A percentile compares a stretch with the other conserved stretches of the same genome.
Conservation (phyloP, 176 grass and related monocot species). For the Rhynchospora breviuscula region DNA sequence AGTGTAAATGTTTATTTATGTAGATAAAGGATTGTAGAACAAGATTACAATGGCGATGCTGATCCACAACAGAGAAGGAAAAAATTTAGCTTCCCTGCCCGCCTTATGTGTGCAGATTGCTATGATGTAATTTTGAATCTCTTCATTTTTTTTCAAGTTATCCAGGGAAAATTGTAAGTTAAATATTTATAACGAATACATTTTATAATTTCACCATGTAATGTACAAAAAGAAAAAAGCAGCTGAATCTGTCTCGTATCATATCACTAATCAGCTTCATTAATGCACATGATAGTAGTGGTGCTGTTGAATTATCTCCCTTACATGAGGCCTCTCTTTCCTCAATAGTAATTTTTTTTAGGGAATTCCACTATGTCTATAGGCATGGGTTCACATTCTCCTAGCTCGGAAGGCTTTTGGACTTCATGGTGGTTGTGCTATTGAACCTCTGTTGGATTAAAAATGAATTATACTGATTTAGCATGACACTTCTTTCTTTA, state of each 20-base stretch:
- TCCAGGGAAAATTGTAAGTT: neutral
- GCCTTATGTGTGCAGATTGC: constrained; percentile 95
- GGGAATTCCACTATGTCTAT: neutral
- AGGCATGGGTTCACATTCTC: neutral
- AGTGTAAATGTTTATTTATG: neutral
- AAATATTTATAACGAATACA: neutral
- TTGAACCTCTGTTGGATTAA: neutral
- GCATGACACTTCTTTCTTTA: neutral
- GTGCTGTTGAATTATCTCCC: neutral
- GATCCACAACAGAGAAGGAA: constrained; percentile 78
- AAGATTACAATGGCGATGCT: constrained; percentile 77
- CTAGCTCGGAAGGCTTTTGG: neutral
- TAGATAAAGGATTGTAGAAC: constrained; percentile 91
- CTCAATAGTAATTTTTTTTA: neutral
- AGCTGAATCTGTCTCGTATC: neutral
- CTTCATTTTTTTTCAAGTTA: neutral
- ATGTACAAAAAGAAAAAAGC: neutral
- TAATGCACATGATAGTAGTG: neutral
- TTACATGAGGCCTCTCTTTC: neutral
- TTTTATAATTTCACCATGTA: neutral
- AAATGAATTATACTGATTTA: neutral
- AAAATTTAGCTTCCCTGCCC: constrained; percentile 89
- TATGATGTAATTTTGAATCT: constrained; percentile 56
- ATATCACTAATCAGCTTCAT: neutral
- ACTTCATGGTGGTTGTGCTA: neutral